Percentiles rank a stretch among this genome's conserved stretches.
These are phyloP conservation scores for Xylaria polymorpha DNA, from an alignment of 2,329 filamentous ascomycete species.

Conservation along the genomic window DNA sequence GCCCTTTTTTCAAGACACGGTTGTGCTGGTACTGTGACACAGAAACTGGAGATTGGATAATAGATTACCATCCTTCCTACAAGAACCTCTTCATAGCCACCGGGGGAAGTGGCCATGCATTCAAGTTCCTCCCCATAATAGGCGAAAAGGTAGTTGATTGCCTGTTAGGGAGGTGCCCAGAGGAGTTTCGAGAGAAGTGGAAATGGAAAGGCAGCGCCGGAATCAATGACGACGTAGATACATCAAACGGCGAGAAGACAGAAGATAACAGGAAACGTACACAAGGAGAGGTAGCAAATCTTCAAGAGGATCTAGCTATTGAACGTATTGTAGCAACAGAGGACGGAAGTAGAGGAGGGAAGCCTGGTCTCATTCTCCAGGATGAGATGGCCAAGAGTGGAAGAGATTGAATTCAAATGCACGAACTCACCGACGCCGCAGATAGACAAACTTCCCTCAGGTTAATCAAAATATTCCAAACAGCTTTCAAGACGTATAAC, in stretches of 20 bases:
- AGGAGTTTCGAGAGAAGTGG: slow-evolving; percentile 68
- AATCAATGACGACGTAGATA: neutral
- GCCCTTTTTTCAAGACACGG: slow-evolving; percentile 71
- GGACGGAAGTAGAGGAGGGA: slow-evolving; percentile 65
- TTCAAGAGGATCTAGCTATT: slow-evolving; percentile 44
- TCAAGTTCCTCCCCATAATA: slow-evolving; percentile 76
- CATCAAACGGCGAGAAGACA: slow-evolving; percentile 58
- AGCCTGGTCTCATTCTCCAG: slow-evolving; percentile 58
- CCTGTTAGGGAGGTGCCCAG: slow-evolving; percentile 58
- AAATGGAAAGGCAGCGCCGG: slow-evolving; percentile 64
- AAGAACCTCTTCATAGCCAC: slow-evolving; percentile 70
- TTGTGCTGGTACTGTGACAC: slow-evolving; percentile 85
- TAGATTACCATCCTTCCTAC: slow-evolving; percentile 74
- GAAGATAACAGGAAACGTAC: neutral
- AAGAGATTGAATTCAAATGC: neutral
- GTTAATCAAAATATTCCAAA: neutral
- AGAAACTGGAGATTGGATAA: slow-evolving; percentile 75
- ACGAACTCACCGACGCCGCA: neutral
- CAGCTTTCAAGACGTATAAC: neutral
- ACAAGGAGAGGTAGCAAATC: neutral
- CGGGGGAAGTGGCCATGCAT: slow-evolving; percentile 73
- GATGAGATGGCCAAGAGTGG: slow-evolving; percentile 45
- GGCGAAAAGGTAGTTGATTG: slow-evolving; percentile 71
- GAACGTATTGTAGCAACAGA: slow-evolving; percentile 59
- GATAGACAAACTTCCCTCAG: neutral